Evolutionary conservation across 2,329 filamentous ascomycete species (phyloP), one percentile per base, ranked within the genome.

Genomic region (Sarocladium brachiariae): DNA sequence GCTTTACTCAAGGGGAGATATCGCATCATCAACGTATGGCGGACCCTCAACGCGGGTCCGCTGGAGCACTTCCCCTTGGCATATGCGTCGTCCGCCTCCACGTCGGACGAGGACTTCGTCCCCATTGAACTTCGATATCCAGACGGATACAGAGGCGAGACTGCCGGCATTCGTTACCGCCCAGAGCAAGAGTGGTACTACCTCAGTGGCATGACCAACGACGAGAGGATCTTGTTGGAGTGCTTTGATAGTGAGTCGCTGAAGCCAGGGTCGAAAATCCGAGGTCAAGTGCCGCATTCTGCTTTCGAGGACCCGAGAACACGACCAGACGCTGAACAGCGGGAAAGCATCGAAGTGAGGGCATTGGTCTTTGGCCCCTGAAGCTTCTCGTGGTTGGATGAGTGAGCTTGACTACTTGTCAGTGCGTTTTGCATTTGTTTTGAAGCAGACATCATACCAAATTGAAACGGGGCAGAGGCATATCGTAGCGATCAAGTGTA

Each of bases 311-410:
- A 96, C 63, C 84, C 87, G 2, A 72, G 84, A 53, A 89, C 86
- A 1, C 78, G 82, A 2, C 69, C 75, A 16, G 86, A 84, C 41
- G 88, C 86, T 4, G 81, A 83, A 55, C 79, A 78, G 0, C 77
- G 90, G 56, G 87, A 95, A 73, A 95, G 89, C 63, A 95, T 96
- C 63, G 91, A 96, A 67, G 87, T 96, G 14, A 77, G 91, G 58
- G 83, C 87, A 31, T 72, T 96, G 65, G 86, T 96, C 0, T 95
- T 96, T 74, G 87, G 86, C 1, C 72, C 75, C 13, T 78, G 55
- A 69, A n/a, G n/a, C n/a, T n/a, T n/a, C n/a, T n/a, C n/a, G n/a
- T n/a, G n/a, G n/a, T n/a, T n/a, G n/a, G n/a, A n/a, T n/a, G n/a
- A n/a, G n/a, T n/a, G n/a, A n/a, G n/a, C n/a, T n/a, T n/a, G n/a